Base-by-base conservation (phyloP, 805 yeast genomes). In the Saturnispora sanitii region DNA sequence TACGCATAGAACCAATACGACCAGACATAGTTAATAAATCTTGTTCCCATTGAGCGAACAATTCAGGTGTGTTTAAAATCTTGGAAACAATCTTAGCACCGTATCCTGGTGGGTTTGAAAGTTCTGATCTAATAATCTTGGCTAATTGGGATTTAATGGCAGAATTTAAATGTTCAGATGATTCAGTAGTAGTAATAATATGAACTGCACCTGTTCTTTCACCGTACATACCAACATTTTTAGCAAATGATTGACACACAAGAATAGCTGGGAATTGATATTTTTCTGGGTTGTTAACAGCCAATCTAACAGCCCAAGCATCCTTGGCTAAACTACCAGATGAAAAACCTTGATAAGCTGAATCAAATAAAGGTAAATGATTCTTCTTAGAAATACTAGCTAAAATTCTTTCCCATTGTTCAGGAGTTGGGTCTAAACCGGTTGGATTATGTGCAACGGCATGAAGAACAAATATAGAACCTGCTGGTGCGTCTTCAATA, bases 371-470 rank as follows among this genome's bases (percentile, higher is more conserved):
- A 5, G 86, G 85, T 53, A 90, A 71, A 62, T 86, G 94, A 40
- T 73, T 65, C 43, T 74, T 69, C 44, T 63, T 57, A 49, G 75
- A 71, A 47, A 85, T 65, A 20, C 77, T 80, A 33, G 71, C 68
- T 35, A 84, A 68, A 40, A 92, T 79, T 54, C 68, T 52, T 35
- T 60, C 60, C 98, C 98, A 90, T 65, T 90, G 82, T 38, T 73
- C 82, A 44, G 68, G 66, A 2, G 82, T 76, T 43, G 97, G 97
- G 61, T 90, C 98, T 51, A 90, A 76, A 32, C 97, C 98, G 18
- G 97, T 90, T 45, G 98, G 97, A 62, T 90, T 90, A 65, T 90
- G 98, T 26, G 97, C 97, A 62, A 96, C 88, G 3, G 97, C 87
- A 58, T 90, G 98, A 45, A 90, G 69, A 43, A 90, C 62, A 51